Evolutionary conservation across 345 rosid genomes (phyloP), one percentile per base, ranked within the genome.

Genomic region (Sonneratia caseolaris): DNA sequence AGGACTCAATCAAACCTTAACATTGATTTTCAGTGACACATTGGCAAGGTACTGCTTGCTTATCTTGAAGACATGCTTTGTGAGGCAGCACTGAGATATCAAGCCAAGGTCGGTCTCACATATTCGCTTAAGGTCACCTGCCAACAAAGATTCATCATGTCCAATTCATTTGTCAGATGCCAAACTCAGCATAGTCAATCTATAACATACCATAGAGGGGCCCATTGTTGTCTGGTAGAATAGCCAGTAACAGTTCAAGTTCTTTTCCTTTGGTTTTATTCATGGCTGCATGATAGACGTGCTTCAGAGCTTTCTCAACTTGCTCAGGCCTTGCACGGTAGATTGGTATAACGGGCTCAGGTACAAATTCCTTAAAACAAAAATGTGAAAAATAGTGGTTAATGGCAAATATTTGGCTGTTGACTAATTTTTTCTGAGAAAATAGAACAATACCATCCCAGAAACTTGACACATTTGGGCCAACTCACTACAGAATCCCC

Each of bases 51-150:
- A 95, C 77, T 95, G 99, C 85, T 90, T 95, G 87, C 89, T 90
- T 75, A 92, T 92, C 89, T 89, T 95, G 88, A 92, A 90, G 72
- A 95, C 99, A 76, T 95, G 94, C 71, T 95, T 95, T 74, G 97
- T 88, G 68, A 95, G 96, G 74, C 99, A 95, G 76, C 99, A 95
- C 73, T 95, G 99, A 36, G 99, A 86, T 80, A 95, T 92, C 73
- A 95, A 77, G 64, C 99, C 99, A 21, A 95, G 96, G 70, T 95
- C 99, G 24, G 99, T 95, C 87, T 95, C 99, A 8, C 99, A 95
- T 69, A 95, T 95, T 79, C 99, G 78, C 84, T 95, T 95, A 72
- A 95, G 87, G 82, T 95, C 99, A 37, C 99, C 99, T 94, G 82
- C 74, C 73, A 76, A 37, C 14, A 15, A 32, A 62, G 37, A 35